Base-by-base conservation (phyloP, 257 asterid genomes). In the Solanum stenotomum region DNA sequence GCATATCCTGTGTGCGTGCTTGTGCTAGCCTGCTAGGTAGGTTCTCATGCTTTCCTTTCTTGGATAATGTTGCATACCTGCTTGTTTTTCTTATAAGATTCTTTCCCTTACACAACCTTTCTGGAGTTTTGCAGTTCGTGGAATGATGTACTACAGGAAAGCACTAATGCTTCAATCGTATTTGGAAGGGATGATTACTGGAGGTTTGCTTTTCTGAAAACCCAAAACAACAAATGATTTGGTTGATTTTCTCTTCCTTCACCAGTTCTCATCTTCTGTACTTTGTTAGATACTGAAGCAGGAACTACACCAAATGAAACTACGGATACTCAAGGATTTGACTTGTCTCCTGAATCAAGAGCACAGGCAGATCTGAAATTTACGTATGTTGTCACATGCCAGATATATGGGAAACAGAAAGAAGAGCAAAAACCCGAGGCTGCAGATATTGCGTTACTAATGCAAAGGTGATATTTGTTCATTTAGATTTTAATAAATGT, bases 121-220 rank as follows among this genome's bases (percentile, higher is more conserved):
- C 86, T 46, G 85, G 91, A 87, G 67, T 70, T 63, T 37, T 91
- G 89, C 95, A 97, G 99, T 97, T 87, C 98, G 99, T 85, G 99
- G 99, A 86, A 97, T 97, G 99, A 97, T 97, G 99, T 97, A 97
- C 94, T 97, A 97, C 90, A 92, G 99, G 92, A 97, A 97, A 91
- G 99, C 99, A 70, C 94, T 97, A 83, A 94, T 97, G 96, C 99
- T 97, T 89, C 98, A 97, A 93, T 92, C 98, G 14, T 94, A 94
- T 93, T 89, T 97, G 90, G 99, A 97, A 89, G 89, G 91, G 89
- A 91, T 92, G 90, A 90, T 92, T 16, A 52, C 87, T 89, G 96
- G 96, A 92, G 99, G 99, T 97, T 88, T 90, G 97, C 71, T 59
- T 88, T 77, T 40, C 52, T 33, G 68, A 78, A 78, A 68, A 46